These are phyloP conservation scores for Pseudogymnoascus sp. DNA, from an alignment of 2,329 filamentous ascomycete species.

Conservation along the genomic window DNA sequence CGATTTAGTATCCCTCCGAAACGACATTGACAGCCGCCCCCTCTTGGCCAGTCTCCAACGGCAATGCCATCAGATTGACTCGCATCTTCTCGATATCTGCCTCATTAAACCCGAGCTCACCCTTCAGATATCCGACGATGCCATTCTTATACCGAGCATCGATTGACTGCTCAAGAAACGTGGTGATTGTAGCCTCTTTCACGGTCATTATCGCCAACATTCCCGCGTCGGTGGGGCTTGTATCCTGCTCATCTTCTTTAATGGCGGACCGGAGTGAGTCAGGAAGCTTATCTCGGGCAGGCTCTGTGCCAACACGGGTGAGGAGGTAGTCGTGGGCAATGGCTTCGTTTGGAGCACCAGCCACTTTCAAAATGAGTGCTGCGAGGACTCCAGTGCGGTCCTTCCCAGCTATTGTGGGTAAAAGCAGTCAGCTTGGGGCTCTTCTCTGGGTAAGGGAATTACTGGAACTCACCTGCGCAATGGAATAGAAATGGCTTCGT, in stretches of 20 bases:
- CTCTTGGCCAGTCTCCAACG: neutral
- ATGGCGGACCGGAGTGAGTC: slow-evolving; percentile 35
- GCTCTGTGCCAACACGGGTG: slow-evolving; percentile 47
- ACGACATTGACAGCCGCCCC: neutral
- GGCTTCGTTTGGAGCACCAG: slow-evolving; percentile 37
- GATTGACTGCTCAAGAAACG: slow-evolving; percentile 38
- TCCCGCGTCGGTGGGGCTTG: slow-evolving; percentile 35
- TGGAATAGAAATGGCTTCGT: slow-evolving; percentile 43
- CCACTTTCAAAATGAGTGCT: slow-evolving; percentile 44
- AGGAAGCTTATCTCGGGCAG: slow-evolving; percentile 41
- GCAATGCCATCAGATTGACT: slow-evolving; percentile 34
- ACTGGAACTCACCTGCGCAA: slow-evolving; percentile 42
- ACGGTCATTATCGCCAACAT: slow-evolving; percentile 43
- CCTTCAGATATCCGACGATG: slow-evolving; percentile 40
- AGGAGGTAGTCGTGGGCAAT: slow-evolving; percentile 46
- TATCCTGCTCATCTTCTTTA: slow-evolving; percentile 25
- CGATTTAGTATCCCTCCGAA: neutral
- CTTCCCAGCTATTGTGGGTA: slow-evolving; percentile 38
- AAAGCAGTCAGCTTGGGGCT: neutral
- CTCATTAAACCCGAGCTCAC: slow-evolving; percentile 38
- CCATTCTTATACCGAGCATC: slow-evolving; percentile 36
- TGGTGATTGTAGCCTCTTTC: slow-evolving; percentile 38
- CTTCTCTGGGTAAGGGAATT: neutral
- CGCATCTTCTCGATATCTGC: slow-evolving; percentile 42
- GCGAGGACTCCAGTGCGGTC: slow-evolving; percentile 48